phyloP scores from a whole-genome alignment of 2,329 filamentous ascomycete species.

The Aspergillaceae sp. region DNA sequence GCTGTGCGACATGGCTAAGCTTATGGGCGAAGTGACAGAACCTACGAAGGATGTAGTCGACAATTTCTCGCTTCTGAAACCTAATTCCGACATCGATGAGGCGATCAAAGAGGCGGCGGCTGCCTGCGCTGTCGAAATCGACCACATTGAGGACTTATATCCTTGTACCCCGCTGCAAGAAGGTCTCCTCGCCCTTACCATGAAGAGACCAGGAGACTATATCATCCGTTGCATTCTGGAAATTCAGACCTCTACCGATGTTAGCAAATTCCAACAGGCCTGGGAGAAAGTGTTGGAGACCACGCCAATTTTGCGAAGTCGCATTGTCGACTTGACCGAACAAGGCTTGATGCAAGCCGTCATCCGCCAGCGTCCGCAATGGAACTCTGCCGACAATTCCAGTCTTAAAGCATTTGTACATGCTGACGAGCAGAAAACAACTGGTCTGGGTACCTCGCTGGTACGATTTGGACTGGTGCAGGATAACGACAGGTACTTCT shows the following conservation, averaged over 20 bases:
- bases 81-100: neutral
- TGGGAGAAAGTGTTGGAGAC: slow-evolving; percentile 4
- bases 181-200: slow-evolving; percentile 8
- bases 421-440: neutral
- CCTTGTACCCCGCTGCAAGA: slow-evolving; percentile 1
- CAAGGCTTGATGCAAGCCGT: slow-evolving; percentile 2
- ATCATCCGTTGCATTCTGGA: slow-evolving; percentile 1
- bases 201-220: slow-evolving; percentile 7
- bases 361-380: neutral
- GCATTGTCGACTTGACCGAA: neutral
- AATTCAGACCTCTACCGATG: slow-evolving; percentile 8
- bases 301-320: slow-evolving; percentile 4
- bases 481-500: slow-evolving; percentile 3
- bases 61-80: neutral
- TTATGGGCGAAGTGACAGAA: neutral
- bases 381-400: neutral
- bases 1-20: neutral
- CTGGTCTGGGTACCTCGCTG: neutral
- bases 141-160: neutral
- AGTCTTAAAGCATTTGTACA: neutral
- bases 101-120: neutral
- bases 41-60: neutral
- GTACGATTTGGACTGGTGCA: neutral
- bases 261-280: slow-evolving; percentile 6
- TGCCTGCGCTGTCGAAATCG: neutral